These are phyloP conservation scores for Lyophyllum shimeji DNA, from an alignment of 768 basidiomycete species.

Conservation along the genomic window DNA sequence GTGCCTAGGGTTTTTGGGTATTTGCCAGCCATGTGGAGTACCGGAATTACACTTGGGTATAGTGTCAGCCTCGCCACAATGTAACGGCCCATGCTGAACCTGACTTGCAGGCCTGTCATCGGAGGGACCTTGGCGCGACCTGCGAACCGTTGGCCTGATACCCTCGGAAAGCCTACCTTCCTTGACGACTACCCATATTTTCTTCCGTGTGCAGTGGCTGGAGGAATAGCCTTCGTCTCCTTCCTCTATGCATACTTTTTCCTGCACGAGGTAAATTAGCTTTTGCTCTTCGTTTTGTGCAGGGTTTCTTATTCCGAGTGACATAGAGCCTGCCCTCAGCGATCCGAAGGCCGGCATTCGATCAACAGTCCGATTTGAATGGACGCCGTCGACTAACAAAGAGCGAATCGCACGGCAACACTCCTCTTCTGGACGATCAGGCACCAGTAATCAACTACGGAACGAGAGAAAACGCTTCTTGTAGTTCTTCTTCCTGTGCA, in stretches of 20 bases:
- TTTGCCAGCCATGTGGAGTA: slow-evolving; percentile 26
- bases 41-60: slow-evolving; percentile 25
- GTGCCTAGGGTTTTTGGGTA: slow-evolving; percentile 10
- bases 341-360: background rate
- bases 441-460: background rate
- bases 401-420: background rate
- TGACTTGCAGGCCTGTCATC: slow-evolving; percentile 20
- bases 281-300: background rate
- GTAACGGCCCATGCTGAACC: background rate
- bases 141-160: slow-evolving; percentile 24
- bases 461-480: background rate
- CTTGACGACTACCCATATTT: slow-evolving; percentile 31
- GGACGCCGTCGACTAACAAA: background rate
- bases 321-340: background rate
- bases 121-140: slow-evolving; percentile 31
- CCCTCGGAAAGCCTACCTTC: slow-evolving; percentile 23
- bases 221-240: slow-evolving; percentile 16
- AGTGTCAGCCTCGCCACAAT: too few relatives aligned
- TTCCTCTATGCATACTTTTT: slow-evolving; percentile 20
- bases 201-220: slow-evolving; percentile 25
- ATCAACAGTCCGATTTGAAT: background rate
- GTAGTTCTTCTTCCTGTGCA: background rate
- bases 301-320: background rate
- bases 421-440: background rate
- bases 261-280: slow-evolving; percentile 24